These are phyloP conservation scores for Taphrina sp. DNA, from an alignment of 1,139 yeast species.

Conservation along the genomic window DNA sequence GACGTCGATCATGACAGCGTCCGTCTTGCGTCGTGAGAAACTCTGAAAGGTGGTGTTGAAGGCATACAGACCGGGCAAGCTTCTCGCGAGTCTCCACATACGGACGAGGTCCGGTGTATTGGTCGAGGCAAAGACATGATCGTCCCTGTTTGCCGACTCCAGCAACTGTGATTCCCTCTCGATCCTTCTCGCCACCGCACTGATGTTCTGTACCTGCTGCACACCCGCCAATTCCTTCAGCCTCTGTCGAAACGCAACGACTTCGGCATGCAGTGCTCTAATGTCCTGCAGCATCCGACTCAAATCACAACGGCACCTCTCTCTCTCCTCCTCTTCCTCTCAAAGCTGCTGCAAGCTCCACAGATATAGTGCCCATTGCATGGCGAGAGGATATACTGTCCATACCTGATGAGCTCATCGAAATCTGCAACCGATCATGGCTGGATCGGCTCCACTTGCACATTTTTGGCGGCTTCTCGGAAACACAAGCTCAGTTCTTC, in stretches of 20 bases:
- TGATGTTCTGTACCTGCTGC: constrained; percentile 18
- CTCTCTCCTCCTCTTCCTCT: too few relatives aligned
- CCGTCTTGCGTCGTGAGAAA: background rate
- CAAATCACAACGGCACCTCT: too few relatives aligned
- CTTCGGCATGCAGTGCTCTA: constrained; percentile 17
- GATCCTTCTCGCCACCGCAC: constrained; percentile 10
- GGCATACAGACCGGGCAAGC: constrained; percentile 8
- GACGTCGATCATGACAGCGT: constrained; percentile 14
- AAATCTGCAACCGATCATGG: too few relatives aligned
- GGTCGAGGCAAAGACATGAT: background rate
- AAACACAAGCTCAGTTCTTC: too few relatives aligned
- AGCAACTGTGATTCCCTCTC: constrained; percentile 3
- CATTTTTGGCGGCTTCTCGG: too few relatives aligned
- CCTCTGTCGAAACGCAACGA: constrained; percentile 2
- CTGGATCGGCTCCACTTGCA: too few relatives aligned
- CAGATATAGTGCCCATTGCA: too few relatives aligned
- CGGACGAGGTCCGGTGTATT: constrained; percentile 19
- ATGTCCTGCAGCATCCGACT: constrained; percentile 16
- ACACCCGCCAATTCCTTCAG: constrained; percentile 10
- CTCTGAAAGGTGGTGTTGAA: constrained; percentile 11
- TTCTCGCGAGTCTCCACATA: constrained; percentile 20
- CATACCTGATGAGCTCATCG: too few relatives aligned
- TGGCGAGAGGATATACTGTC: too few relatives aligned
- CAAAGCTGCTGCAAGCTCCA: too few relatives aligned
- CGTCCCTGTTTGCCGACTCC: background rate